Evolutionary conservation across 202 grass and related monocot genomes (phyloP).

Genomic region (Panicum hallii): DNA sequence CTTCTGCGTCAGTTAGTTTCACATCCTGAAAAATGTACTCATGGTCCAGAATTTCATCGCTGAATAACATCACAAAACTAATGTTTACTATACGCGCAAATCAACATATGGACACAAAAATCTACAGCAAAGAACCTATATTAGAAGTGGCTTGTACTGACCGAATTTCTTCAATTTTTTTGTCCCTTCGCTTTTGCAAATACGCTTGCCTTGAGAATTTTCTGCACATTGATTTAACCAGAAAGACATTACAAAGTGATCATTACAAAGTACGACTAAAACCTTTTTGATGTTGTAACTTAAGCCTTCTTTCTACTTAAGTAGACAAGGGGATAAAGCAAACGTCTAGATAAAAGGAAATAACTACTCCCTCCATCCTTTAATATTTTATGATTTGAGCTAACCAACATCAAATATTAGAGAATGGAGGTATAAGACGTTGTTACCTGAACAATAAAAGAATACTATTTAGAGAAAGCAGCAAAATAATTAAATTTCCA

Average conservation of each 20-base stretch:
- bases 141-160: slow-evolving; percentile 50
- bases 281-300: slow-evolving; percentile 18
- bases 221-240: slow-evolving; percentile 57
- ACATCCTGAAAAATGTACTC: slow-evolving; percentile 87
- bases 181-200: slow-evolving; percentile 86
- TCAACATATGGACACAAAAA: slow-evolving; percentile 13
- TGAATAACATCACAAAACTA: slow-evolving; percentile 47
- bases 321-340: slow-evolving; percentile 1
- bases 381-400: background rate
- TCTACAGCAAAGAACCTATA: slow-evolving; percentile 38
- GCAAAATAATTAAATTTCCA: slow-evolving; percentile 10
- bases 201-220: slow-evolving; percentile 90
- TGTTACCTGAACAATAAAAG: background rate
- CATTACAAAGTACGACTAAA: slow-evolving; percentile 17
- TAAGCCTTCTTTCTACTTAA: background rate
- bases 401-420: background rate
- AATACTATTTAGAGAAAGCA: background rate
- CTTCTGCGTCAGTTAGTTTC: slow-evolving; percentile 81
- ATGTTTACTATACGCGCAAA: slow-evolving; percentile 19
- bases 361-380: background rate
- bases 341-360: slow-evolving; percentile 29
- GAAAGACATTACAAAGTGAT: slow-evolving; percentile 26
- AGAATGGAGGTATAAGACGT: background rate
- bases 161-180: slow-evolving; percentile 92
- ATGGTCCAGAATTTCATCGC: slow-evolving; percentile 93